A percentile compares a stretch with the other conserved stretches of the same genome.
Evolutionary conservation across 139 green algal species (phyloP).

Genomic region (Desmodesmus armatus): DNA sequence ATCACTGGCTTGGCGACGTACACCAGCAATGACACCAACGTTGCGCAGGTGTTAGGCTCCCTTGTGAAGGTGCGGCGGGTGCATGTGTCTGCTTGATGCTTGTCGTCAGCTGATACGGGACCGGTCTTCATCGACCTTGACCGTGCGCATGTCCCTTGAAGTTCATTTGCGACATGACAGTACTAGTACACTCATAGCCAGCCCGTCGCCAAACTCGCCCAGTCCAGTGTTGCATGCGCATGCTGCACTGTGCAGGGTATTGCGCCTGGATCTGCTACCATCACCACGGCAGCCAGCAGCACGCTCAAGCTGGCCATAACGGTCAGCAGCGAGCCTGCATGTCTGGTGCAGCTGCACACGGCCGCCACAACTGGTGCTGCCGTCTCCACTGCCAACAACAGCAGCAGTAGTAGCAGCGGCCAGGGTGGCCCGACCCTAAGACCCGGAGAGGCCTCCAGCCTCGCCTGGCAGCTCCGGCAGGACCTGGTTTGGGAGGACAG

Average conservation of each 20-base stretch:
- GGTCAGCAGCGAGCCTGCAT: constrained; percentile 49
- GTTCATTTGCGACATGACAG: too few relatives aligned
- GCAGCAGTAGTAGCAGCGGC: background rate
- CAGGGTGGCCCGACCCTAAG: background rate
- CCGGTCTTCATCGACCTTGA: too few relatives aligned
- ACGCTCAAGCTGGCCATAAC: background rate
- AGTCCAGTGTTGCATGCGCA: too few relatives aligned
- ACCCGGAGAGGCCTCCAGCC: background rate
- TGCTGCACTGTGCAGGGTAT: too few relatives aligned
- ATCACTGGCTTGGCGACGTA: constrained; percentile 46
- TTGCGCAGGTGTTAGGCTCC: constrained; percentile 28
- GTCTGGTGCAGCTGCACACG: constrained; percentile 42
- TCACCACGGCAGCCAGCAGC: background rate
- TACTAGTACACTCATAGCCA: background rate
- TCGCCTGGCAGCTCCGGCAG: constrained; percentile 32
- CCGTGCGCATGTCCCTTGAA: too few relatives aligned
- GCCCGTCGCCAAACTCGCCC: too few relatives aligned
- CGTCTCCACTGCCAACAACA: background rate
- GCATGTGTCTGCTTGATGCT: too few relatives aligned
- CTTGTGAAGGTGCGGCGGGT: constrained; percentile 23
- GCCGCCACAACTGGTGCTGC: constrained; percentile 42
- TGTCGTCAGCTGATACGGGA: too few relatives aligned
- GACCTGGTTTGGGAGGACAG: constrained; percentile 48
- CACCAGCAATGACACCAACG: constrained; percentile 32
- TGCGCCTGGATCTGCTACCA: too few relatives aligned